A percentile compares a stretch with the other conserved stretches of the same genome.
These are phyloP conservation scores for Bryoglossum gracile DNA, from an alignment of 495 filamentous ascomycete species.

Conservation along the genomic window DNA sequence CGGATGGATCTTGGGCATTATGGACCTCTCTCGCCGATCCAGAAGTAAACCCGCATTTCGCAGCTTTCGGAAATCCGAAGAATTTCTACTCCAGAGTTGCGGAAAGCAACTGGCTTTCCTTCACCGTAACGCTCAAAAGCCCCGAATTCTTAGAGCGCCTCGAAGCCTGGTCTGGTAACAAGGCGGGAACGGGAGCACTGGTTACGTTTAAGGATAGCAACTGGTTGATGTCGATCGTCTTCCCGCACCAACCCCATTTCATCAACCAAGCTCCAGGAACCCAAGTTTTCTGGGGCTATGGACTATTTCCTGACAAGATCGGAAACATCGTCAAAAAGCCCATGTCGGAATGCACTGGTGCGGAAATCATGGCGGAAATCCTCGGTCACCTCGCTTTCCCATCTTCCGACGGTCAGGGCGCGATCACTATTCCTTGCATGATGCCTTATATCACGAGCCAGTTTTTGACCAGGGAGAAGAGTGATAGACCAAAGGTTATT, in stretches of 20 bases:
- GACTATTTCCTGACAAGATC: constrained; percentile 21
- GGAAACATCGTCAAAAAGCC: constrained; percentile 35
- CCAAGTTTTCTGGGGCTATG: constrained; percentile 34
- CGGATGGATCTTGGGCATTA: constrained; percentile 16
- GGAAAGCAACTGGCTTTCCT: constrained; percentile 31
- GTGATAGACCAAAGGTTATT: constrained; percentile 33
- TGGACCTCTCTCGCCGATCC: constrained; percentile 17
- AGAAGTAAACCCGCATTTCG: constrained; percentile 3
- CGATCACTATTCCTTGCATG: constrained; percentile 23
- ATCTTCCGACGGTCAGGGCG: background rate
- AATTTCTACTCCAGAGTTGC: constrained; percentile 30
- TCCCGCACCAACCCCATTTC: constrained; percentile 35
- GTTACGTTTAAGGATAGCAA: constrained; percentile 31
- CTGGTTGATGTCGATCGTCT: constrained; percentile 33
- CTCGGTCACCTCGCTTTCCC: constrained; percentile 29
- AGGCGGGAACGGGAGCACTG: constrained; percentile 29
- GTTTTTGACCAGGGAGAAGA: constrained; percentile 26
- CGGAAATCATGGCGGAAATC: constrained; percentile 34
- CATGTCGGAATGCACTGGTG: constrained; percentile 33
- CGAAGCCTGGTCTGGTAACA: constrained; percentile 26
- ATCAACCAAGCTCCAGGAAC: constrained; percentile 26
- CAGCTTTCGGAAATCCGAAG: constrained; percentile 32
- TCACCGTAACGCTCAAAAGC: constrained; percentile 34
- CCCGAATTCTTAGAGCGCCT: constrained; percentile 27
- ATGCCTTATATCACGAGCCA: constrained; percentile 33